Evolutionary conservation across 495 filamentous ascomycete genomes (phyloP), one percentile per base, ranked within the genome.

Genomic region (Parathielavia hyrcaniae): DNA sequence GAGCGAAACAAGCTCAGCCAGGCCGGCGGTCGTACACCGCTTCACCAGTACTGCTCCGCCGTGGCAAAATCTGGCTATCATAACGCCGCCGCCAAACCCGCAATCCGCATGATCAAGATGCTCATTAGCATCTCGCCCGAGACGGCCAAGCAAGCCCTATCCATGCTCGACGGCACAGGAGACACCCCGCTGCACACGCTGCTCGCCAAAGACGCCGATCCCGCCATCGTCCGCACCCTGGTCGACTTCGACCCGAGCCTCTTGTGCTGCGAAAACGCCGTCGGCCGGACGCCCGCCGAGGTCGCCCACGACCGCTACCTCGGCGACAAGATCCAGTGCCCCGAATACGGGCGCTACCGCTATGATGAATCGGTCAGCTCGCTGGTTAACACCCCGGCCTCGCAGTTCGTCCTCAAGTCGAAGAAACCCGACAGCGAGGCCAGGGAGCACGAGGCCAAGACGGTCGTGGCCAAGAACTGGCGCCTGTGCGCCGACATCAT

Each of bases 281-380:
- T 83, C 0, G 88, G 87, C 12, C 78, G 76, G 12, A 91, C 87
- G 3, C 82, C 86, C 0, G 68, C 76, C 20, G 87, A 91, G 54
- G 75, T 89, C 40, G 81, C 83, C 2, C 75, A 79, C 35, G 81
- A 83, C 51, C 62, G 68, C 3, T 81, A 78, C 70, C 63, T 82
- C 19, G 38, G 67, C 2, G 51, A 57, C 26, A 59, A 40, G 1
- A 43, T 62, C 22, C 47, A 41, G 12, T 54, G n/a, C 44, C 22
- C 20, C 39, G 23, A 4, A 1, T 35, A 4, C 9, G n/a, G 22
- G 10, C 17, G 17, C 34, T 50, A 22, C 10, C 48, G 14, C 22
- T 20, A 34, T 26, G 32, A 44, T 16, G 20, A 45, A 2, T 53
- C 61, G 1, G n/a, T 52, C 1, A 26, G 44, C 11, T 32, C 36